Percentiles rank a stretch among this genome's conserved stretches.
Evolutionary conservation across 345 rosid genomes (phyloP).

Genomic region (Gossypium anomalum): DNA sequence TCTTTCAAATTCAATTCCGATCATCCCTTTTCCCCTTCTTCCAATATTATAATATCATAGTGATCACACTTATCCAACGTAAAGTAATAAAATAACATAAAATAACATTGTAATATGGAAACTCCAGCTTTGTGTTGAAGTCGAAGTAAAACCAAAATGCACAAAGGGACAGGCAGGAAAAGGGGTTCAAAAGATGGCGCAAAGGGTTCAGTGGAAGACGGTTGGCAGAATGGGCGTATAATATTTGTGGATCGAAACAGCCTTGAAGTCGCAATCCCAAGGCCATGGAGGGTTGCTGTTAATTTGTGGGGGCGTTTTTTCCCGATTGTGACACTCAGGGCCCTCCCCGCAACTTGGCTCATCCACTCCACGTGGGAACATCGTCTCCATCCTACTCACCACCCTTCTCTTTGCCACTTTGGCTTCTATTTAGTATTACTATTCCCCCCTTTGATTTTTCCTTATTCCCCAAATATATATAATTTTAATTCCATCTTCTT

Average conservation of each 20-base stretch:
- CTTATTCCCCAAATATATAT: too few relatives aligned
- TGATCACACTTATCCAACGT: too few relatives aligned
- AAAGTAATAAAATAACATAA: too few relatives aligned
- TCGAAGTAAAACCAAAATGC: background rate
- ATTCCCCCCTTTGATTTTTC: background rate
- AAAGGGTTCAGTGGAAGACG: conserved; percentile 9
- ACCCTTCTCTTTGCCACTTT: conserved; percentile 19
- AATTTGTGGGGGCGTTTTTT: background rate
- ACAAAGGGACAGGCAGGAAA: background rate
- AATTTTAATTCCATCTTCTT: background rate
- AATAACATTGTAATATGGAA: too few relatives aligned
- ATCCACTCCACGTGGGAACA: conserved; percentile 40
- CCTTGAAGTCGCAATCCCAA: conserved; percentile 36
- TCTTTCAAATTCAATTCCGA: too few relatives aligned
- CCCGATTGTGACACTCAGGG: background rate
- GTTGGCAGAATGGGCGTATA: conserved; percentile 48
- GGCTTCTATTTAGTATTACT: background rate
- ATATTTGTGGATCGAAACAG: conserved; percentile 29
- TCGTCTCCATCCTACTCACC: conserved; percentile 35
- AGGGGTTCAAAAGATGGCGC: conserved; percentile 30
- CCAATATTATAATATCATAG: too few relatives aligned
- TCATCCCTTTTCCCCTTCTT: too few relatives aligned
- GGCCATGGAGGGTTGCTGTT: conserved; percentile 9
- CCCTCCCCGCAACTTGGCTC: conserved; percentile 23
- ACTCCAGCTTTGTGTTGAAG: too few relatives aligned